Evolutionary conservation across 768 basidiomycete genomes (phyloP), one percentile per base, ranked within the genome.

Genomic region (Macrolepiota albuminosa): DNA sequence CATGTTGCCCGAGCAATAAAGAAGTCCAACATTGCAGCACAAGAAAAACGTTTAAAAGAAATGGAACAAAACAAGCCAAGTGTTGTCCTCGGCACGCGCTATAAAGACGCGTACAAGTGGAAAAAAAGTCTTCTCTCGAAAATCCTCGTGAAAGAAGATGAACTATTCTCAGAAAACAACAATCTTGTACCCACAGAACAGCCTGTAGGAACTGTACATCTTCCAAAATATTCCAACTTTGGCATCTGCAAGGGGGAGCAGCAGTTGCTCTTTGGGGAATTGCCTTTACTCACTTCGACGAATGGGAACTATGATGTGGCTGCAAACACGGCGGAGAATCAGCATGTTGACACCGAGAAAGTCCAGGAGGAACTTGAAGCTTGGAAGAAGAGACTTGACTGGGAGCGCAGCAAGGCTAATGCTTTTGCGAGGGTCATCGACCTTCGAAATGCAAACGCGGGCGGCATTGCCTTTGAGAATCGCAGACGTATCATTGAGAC

Each of bases 401-500:
- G 66, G 43, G 79, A 84, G 65, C 51, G 76, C 34, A 60, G 61
- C 58, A 87, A 86, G 67, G 77, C 81, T 6, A 80, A 75, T 61
- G 69, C 73, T 66, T 80, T 97, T 58, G 86, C 88, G 46, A 80
- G 81, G 64, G 73, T 93, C 34, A 73, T 94, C 24, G 94, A 97
- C 74, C 73, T 98, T 66, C 78, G 88, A 63, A 98, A 98, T 68
- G 89, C 96, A 18, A 91, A 89, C 65, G 90, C 93, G 33, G 78
- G 74, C 34, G 93, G 93, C n/a, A 86, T 98, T 62, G 84, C 91
- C 54, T 91, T 82, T 67, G 92, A 94, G 74, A 98, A 97, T 71
- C 79, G 90, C 60, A 78, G 84, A 68, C 80, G 93, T 62, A 88
- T 95, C 61, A 78, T 97, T 33, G 74, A 75, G 14, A 85, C 83